Evolutionary conservation across 1,284 basidiomycete species (phyloP).

Genomic region (Erythrobasidium hasegawianum): DNA sequence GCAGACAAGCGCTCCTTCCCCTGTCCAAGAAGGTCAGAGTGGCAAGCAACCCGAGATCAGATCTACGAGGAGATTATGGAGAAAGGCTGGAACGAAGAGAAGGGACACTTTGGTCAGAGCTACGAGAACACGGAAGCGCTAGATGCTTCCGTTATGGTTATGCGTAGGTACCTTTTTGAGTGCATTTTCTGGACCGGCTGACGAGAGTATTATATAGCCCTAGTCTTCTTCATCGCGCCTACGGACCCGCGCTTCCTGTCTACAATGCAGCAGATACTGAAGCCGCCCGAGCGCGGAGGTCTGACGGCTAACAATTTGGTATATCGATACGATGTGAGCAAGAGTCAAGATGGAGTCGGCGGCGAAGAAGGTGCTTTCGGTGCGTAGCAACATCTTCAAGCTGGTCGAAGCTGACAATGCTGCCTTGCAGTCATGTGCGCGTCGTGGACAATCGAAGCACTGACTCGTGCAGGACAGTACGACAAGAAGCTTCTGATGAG

Average conservation of each 20-base stretch:
- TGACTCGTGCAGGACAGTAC: slow-evolving; percentile 76
- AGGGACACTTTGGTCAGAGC: slow-evolving; percentile 40
- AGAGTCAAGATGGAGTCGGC: slow-evolving; percentile 83
- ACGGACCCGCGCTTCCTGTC: slow-evolving; percentile 79
- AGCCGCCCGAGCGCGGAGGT: slow-evolving; percentile 60
- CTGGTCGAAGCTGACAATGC: slow-evolving; percentile 14
- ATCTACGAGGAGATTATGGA: slow-evolving; percentile 73
- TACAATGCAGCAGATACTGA: slow-evolving; percentile 74
- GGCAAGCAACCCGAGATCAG: slow-evolving; percentile 69
- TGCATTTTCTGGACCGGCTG: slow-evolving; percentile 45
- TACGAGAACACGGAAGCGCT: slow-evolving; percentile 53
- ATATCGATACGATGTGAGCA: slow-evolving; percentile 62
- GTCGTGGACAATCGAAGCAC: slow-evolving; percentile 71
- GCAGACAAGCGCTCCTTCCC: slow-evolving; percentile 71
- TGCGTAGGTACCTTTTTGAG: slow-evolving; percentile 23
- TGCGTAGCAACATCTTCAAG: no score
- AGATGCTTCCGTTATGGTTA: slow-evolving; percentile 50
- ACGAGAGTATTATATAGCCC: slow-evolving; percentile 46
- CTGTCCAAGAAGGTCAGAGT: slow-evolving; percentile 53
- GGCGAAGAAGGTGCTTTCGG: slow-evolving; percentile 71
- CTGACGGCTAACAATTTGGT: slow-evolving; percentile 54
- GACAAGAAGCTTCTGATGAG: slow-evolving; percentile 63
- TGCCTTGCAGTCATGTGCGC: slow-evolving; percentile 38
- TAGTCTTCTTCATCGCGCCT: slow-evolving; percentile 78
- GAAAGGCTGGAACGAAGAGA: slow-evolving; percentile 63